Base-by-base conservation (phyloP, 495 filamentous ascomycete species). In the Penicillium manginii region DNA sequence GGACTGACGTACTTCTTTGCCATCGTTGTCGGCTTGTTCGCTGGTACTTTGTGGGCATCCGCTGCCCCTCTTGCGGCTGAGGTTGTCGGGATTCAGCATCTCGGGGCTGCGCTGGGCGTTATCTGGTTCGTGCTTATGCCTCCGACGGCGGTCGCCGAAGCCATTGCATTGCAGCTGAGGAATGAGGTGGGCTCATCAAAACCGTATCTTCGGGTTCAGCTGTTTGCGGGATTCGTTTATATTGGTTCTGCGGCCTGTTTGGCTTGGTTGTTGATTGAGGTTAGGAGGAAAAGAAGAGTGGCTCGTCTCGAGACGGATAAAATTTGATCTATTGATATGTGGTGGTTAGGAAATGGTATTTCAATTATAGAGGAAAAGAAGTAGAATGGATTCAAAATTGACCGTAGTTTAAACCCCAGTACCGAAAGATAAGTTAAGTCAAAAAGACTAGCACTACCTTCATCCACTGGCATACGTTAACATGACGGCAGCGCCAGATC, bases 1-100 rank as follows among this genome's bases (percentile, higher is more conserved):
- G 83, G 83, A 1, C 77, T 86, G 4, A 71, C 87, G 31, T 81
- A 88, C 22, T 80, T 91, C 46, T 92, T 88, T 66, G 81, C 85
- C 2, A 64, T 91, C 7, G 73, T 89, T 10, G 74, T 76, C 21
- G 89, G 89, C 3, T 72, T 76, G 18, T 83, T 90, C 17, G 86
- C 80, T 78, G 50, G 77, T 8, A 71, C 57, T 21, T 63, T 57
- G 8, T 60, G 32, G 35, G 60, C 59, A 17, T 65, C 71, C 12
- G 67, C 66, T 11, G 64, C 69, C 4, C 68, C 73, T 4, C 35
- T 78, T 14, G 58, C 57, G 4, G 74, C 66, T 7, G 73, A 78
- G 53, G 78, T 91, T 15, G 83, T 89, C 29, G 88, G 88, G 0
- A 56, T 93, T 0, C 62, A 76, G 54, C 64, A 86, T 26, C 71